Conservation (phyloP, 768 basidiomycete genomes). For the Lepiota subincarnata region DNA sequence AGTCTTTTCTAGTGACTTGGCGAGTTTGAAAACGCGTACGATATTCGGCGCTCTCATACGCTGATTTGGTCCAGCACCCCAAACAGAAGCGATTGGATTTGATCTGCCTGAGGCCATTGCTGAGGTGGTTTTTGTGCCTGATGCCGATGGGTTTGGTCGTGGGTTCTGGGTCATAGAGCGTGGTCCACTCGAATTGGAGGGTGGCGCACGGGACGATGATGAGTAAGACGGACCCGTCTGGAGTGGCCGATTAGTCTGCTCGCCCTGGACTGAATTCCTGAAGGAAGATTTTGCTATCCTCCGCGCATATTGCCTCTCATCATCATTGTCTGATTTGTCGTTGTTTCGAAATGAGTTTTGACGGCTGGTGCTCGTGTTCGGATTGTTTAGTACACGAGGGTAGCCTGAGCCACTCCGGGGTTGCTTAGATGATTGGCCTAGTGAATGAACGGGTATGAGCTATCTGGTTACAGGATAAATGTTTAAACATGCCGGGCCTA, state of each 20-base stretch:
- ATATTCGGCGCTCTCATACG: background rate
- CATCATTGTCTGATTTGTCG: background rate
- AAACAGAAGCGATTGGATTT: background rate
- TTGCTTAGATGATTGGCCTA: background rate
- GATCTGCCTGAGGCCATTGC: background rate
- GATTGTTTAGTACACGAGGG: background rate
- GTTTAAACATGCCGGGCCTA: background rate
- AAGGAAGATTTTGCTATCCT: background rate
- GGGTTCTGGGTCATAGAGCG: background rate
- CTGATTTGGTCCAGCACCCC: background rate
- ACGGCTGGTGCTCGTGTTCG: no score
- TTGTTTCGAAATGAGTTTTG: background rate
- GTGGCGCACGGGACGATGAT: background rate
- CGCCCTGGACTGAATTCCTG: background rate
- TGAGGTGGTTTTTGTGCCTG: background rate
- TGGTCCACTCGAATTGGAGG: background rate
- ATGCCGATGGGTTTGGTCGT: background rate
- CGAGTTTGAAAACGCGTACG: background rate
- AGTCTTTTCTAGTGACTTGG: background rate
- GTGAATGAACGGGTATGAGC: background rate
- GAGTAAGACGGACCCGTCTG: background rate
- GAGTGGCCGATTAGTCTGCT: background rate
- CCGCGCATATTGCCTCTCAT: slow-evolving; percentile 3
- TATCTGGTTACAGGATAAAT: background rate
- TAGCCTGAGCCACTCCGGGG: background rate